Base-by-base conservation (phyloP, 208 protist genomes). In the Leishmania mexicana region DNA sequence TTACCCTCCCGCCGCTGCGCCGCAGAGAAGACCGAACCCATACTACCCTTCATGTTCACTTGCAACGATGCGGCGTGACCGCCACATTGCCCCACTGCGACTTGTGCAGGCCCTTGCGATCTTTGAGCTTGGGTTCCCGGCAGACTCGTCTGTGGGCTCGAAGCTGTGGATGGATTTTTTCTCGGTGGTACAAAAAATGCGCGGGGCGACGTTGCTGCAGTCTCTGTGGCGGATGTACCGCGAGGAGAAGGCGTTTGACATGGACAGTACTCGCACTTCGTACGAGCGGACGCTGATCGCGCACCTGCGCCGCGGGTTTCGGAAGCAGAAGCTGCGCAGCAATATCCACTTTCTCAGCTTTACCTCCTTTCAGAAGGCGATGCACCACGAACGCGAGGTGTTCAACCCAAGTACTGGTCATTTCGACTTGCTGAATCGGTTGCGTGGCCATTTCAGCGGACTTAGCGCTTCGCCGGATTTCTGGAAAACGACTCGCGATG, bases 151-250 rank as follows among this genome's bases (percentile, higher is more conserved):
- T 2, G 87, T 95, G 28, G 90, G 89, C 54, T 93, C 90, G 21
- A 92, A 93, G 75, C 72, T 93, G 79, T 95, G 92, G 90, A 83
- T 95, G 68, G 90, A 95, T 79, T 96, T 96, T 60, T 94, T 96
- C 79, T 88, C 87, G 35, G 86, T 93, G 31, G 84, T 90, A 68
- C 91, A 95, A 75, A 90, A 93, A 58, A 81, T 95, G 64, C 87
- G 92, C 53, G 91, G 87, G 5, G 93, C 93, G 6, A 94, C 92
- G 53, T 81, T 95, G 53, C 79, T 96, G 87, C 93, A 96, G 83
- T 96, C 91, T 0, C 87, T 96, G 11, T 96, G 93, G 93, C 82
- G 93, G 57, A 96, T 95, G 93, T 93, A 94, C 83, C 51, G 79
- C 1, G 75, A 84, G 38, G 80, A 92, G 76, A 91, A 92, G 72